These are phyloP conservation scores for Lipomyces anomalus DNA, from an alignment of 805 yeast species.

Conservation along the genomic window DNA sequence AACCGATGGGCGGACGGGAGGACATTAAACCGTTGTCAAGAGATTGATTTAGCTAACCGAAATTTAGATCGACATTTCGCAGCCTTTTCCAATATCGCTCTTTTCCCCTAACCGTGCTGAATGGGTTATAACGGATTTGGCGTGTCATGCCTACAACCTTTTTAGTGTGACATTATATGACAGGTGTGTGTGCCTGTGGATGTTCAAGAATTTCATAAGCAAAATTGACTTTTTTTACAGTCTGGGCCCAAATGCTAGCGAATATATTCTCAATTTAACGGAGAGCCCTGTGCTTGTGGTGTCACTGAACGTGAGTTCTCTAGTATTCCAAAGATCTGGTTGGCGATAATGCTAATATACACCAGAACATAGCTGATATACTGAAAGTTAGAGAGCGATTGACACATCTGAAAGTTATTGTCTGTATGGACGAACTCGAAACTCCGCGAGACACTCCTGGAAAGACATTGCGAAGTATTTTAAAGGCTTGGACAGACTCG, in stretches of 20 bases:
- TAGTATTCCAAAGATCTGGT: too few species aligned
- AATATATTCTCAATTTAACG: slow-evolving; percentile 56
- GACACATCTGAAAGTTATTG: slow-evolving; percentile 44
- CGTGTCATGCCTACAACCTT: slow-evolving; percentile 53
- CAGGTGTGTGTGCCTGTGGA: too few species aligned
- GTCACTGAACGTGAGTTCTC: slow-evolving; percentile 39
- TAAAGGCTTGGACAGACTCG: slow-evolving; percentile 28
- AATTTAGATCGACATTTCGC: slow-evolving; percentile 24
- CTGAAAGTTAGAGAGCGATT: slow-evolving; percentile 43
- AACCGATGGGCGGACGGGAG: not conserved
- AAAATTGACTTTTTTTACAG: too few species aligned
- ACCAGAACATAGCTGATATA: slow-evolving; percentile 40
- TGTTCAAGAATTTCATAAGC: too few species aligned
- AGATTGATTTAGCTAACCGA: slow-evolving; percentile 23
- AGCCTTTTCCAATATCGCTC: slow-evolving; percentile 48
- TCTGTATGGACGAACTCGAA: slow-evolving; percentile 48
- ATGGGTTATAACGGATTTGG: slow-evolving; percentile 67
- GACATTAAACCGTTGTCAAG: too few species aligned
- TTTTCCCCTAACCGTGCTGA: slow-evolving; percentile 56
- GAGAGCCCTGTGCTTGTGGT: slow-evolving; percentile 56
- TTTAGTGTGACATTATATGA: slow-evolving; percentile 51
- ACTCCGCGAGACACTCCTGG: slow-evolving; percentile 29
- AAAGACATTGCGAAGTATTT: slow-evolving; percentile 31
- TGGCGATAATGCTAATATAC: not conserved
- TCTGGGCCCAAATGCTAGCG: slow-evolving; percentile 54